Conservation (phyloP, 345 rosid species). For the Aquilaria sinensis region DNA sequence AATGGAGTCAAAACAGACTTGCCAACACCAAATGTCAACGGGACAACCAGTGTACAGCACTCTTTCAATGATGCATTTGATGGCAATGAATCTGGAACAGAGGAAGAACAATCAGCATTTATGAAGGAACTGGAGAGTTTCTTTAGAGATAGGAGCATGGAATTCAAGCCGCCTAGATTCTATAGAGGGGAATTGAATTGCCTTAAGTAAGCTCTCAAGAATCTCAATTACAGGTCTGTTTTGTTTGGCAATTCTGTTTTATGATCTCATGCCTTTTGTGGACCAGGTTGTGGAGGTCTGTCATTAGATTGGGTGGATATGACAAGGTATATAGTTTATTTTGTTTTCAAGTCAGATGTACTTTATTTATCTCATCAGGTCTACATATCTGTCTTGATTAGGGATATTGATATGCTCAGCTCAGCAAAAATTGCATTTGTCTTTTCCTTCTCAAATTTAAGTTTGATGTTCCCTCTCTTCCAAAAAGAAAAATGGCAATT, state of each 20-base stretch:
- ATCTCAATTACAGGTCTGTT: background rate
- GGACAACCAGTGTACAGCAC: slow-evolving; percentile 28
- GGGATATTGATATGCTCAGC: too few species aligned
- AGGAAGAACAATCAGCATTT: slow-evolving; percentile 55
- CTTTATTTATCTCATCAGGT: too few species aligned
- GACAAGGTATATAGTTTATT: slow-evolving; percentile 40
- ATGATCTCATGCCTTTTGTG: slow-evolving; percentile 14
- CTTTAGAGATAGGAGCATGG: slow-evolving; percentile 50
- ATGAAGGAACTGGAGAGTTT: slow-evolving; percentile 51
- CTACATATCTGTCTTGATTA: too few species aligned
- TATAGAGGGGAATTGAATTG: slow-evolving; percentile 65
- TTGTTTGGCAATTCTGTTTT: background rate
- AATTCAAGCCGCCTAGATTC: slow-evolving; percentile 72
- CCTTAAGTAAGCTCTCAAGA: slow-evolving; percentile 44
- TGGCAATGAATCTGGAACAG: slow-evolving; percentile 61
- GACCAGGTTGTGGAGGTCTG: slow-evolving; percentile 68
- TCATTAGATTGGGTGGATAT: slow-evolving; percentile 63
- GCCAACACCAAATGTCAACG: slow-evolving; percentile 22
- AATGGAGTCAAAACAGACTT: slow-evolving; percentile 23
- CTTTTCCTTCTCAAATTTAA: too few species aligned
- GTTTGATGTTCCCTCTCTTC: too few species aligned
- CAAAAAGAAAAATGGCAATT: too few species aligned
- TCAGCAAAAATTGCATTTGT: too few species aligned
- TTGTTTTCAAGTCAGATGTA: background rate
- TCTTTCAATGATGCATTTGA: slow-evolving; percentile 31